These are phyloP conservation scores for Podospora pseudoanserina DNA, from an alignment of 495 filamentous ascomycete species.

Conservation along the genomic window DNA sequence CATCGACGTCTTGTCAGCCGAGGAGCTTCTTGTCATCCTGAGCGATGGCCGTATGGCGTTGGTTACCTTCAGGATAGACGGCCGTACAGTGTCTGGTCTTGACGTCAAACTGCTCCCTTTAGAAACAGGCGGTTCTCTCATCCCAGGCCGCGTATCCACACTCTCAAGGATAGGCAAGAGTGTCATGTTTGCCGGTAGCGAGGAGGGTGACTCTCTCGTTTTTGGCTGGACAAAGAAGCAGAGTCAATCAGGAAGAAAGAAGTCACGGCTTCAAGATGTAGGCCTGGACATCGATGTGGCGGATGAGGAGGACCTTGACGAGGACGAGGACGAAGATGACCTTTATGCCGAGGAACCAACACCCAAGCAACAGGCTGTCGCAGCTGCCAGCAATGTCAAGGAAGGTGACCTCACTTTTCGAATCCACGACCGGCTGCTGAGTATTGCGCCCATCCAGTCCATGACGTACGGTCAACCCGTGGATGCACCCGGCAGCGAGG, in stretches of 20 bases:
- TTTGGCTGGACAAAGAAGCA: constrained; percentile 69
- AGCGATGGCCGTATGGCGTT: constrained; percentile 71
- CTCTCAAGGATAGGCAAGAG: constrained; percentile 62
- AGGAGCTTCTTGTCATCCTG: constrained; percentile 81
- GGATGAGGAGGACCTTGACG: constrained; percentile 44
- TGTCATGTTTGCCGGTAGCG: constrained; percentile 80
- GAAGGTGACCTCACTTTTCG: constrained; percentile 66
- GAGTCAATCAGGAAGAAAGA: constrained; percentile 51
- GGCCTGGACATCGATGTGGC: constrained; percentile 56
- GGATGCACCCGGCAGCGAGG: constrained; percentile 42
- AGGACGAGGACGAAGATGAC: constrained; percentile 54
- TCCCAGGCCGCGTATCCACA: constrained; percentile 65
- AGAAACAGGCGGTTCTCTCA: constrained; percentile 56
- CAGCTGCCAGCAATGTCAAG: constrained; percentile 33
- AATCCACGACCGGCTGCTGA: constrained; percentile 71
- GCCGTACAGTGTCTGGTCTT: constrained; percentile 87
- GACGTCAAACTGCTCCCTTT: constrained; percentile 58
- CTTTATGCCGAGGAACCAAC: constrained; percentile 66
- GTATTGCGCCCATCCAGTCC: constrained; percentile 72
- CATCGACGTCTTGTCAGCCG: constrained; percentile 68
- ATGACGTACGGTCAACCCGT: constrained; percentile 58
- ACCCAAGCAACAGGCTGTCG: constrained; percentile 25
- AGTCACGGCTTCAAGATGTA: constrained; percentile 40
- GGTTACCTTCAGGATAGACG: constrained; percentile 81
- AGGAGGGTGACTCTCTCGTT: constrained; percentile 76